These are phyloP conservation scores for Sugiyamaella pinicola DNA, from an alignment of 1,139 yeast genomes.

Conservation along the genomic window DNA sequence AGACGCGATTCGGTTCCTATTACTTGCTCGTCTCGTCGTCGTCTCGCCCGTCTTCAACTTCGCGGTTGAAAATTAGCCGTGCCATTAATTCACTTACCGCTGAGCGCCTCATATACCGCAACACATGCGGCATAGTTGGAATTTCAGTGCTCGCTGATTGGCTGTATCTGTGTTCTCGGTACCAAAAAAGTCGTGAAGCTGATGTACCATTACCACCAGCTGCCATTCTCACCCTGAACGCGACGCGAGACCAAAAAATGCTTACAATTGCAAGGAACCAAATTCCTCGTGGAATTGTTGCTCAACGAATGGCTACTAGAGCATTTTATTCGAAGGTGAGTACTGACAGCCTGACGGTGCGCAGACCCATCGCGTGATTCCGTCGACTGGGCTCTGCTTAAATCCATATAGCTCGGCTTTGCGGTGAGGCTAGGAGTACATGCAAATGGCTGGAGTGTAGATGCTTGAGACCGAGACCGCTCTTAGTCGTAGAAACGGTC, in stretches of 20 bases:
- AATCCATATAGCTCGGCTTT: no score
- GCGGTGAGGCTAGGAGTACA: no score
- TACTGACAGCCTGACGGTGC: background rate
- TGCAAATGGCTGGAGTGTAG: no score
- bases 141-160: slow-evolving; percentile 16
- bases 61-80: slow-evolving; percentile 4
- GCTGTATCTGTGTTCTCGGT: slow-evolving; percentile 1
- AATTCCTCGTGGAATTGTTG: slow-evolving; percentile 1
- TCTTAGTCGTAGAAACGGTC: no score
- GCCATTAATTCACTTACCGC: no score
- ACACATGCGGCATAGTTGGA: background rate
- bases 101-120: background rate
- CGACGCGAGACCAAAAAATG: slow-evolving; percentile 2
- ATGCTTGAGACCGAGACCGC: no score
- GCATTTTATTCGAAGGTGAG: slow-evolving; percentile 11
- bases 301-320: slow-evolving; percentile 10
- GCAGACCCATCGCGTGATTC: no score
- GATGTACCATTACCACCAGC: background rate
- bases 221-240: background rate
- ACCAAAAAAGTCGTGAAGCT: slow-evolving; percentile 12
- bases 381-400: no score
- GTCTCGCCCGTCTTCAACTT: background rate
- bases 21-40: background rate
- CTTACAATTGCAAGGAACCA: slow-evolving; percentile 12
- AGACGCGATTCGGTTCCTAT: background rate